phyloP scores from a whole-genome alignment of 129 eudicot genomes.

The Sambucus nigra region DNA sequence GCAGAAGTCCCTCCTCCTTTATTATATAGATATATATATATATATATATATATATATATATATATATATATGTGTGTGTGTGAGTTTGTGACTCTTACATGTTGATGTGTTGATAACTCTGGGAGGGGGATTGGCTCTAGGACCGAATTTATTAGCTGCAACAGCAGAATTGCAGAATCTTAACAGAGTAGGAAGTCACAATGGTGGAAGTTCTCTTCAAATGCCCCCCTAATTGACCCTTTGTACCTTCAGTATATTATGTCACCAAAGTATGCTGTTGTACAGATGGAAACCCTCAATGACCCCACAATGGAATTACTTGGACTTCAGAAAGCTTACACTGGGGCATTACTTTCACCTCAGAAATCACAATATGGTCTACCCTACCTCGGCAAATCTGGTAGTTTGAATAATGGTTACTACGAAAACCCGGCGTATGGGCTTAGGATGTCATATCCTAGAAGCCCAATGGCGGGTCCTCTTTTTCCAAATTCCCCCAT shows the following conservation, averaged over 20 bases:
- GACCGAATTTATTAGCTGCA: constrained; percentile 38
- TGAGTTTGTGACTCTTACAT: too few relatives aligned
- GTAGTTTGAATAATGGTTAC: constrained; percentile 62
- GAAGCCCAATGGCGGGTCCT: constrained; percentile 80
- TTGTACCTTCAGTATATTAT: constrained; percentile 70
- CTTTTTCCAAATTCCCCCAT: constrained; percentile 58
- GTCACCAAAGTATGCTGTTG: constrained; percentile 48
- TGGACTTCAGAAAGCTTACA: constrained; percentile 88
- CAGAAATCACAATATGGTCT: constrained; percentile 65
- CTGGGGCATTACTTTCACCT: constrained; percentile 56
- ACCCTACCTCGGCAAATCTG: constrained; percentile 38
- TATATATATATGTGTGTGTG: too few relatives aligned
- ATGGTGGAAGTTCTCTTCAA: constrained; percentile 28
- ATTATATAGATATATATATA: too few relatives aligned
- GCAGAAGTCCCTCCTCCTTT: too few relatives aligned
- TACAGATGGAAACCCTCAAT: constrained; percentile 38
- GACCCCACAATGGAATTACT: constrained; percentile 48
- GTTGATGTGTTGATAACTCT: constrained; percentile 31
- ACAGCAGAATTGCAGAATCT: constrained; percentile 52
- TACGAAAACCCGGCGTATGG: constrained; percentile 75
- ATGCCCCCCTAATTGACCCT: constrained; percentile 62
- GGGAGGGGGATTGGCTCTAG: constrained; percentile 42
- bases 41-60: too few relatives aligned
- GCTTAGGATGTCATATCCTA: constrained; percentile 74
- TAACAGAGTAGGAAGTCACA: constrained; percentile 39